phyloP scores from a whole-genome alignment of 2,329 filamentous ascomycete genomes.

The Parastagonospora nodorum region DNA sequence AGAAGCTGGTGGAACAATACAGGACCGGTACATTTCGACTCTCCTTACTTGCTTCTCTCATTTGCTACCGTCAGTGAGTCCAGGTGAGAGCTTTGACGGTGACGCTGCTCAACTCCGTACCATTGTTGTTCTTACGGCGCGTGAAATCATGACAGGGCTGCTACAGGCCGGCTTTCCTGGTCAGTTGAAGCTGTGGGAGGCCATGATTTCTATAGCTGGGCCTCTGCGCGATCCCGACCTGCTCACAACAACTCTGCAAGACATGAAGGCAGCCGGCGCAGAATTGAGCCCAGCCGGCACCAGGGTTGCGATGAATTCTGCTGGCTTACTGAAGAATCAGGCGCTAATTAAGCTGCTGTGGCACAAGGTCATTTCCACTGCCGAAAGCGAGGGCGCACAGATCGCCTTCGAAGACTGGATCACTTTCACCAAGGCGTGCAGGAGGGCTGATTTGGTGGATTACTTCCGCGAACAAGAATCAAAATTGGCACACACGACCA shows the following conservation, averaged over 20 bases:
- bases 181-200: slow-evolving; percentile 23
- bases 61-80: slow-evolving; percentile 25
- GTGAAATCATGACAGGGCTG: slow-evolving; percentile 27
- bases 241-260: slow-evolving; percentile 28
- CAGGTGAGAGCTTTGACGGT: slow-evolving; percentile 21
- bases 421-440: slow-evolving; percentile 39
- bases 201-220: slow-evolving; percentile 40
- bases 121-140: slow-evolving; percentile 26
- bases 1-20: slow-evolving; percentile 45
- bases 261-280: slow-evolving; percentile 24
- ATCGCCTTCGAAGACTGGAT: slow-evolving; percentile 39
- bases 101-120: slow-evolving; percentile 28
- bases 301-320: slow-evolving; percentile 33
- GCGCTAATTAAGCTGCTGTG: slow-evolving; percentile 38
- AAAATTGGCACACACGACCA: slow-evolving; percentile 31
- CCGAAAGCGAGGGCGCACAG: slow-evolving; percentile 25
- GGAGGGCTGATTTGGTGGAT: slow-evolving; percentile 17
- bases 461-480: slow-evolving; percentile 35
- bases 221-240: slow-evolving; percentile 30
- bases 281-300: slow-evolving; percentile 24
- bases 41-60: slow-evolving; percentile 44
- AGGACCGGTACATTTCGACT: slow-evolving; percentile 43
- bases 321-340: slow-evolving; percentile 31
- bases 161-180: slow-evolving; percentile 36
- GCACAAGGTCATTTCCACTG: slow-evolving; percentile 26